Evolutionary conservation across 495 filamentous ascomycete genomes (phyloP), one percentile per base, ranked within the genome.

Genomic region (Lasiosphaeris hirsuta): DNA sequence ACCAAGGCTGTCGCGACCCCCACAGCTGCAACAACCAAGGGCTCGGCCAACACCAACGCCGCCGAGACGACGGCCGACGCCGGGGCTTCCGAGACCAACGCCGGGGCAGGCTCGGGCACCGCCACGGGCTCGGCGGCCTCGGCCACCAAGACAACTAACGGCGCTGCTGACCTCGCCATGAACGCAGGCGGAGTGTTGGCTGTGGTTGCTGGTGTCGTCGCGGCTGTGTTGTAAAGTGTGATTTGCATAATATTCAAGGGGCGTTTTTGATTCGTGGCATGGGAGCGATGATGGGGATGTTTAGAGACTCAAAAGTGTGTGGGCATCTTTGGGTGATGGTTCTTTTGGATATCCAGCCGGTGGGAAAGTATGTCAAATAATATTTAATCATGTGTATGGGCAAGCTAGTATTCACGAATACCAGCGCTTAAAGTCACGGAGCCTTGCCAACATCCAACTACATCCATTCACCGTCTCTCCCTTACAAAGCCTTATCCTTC

Each of bases 171-270:
- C 52, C 56, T 71, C 13, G 61, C 54, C 18, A 46, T 70, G 11
- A 70, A 70, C 51, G 63, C 66, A 1, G 65, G 71, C 17, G 50
- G 64, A 18, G 54, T 71, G 10, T 40, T 74, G 17, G 69, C 63
- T 14, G 71, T 64, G 10, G 64, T 74, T 23, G 71, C 71, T 9
- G 71, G 68, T 19, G 69, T 67, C 23, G 64, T 67, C 33, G 71
- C 60, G 40, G 68, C 62, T 54, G 60, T 72, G 33, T 64, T 74
- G 15, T 74, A 63, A 58, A 14, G n/a, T n/a, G n/a, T n/a, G 14
- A 5, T 30, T 30, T 30, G 23, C 23, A 30, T 30, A 30, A 2
- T 2, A 5, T 30, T n/a, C 10, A 33, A 14, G 42, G 2, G 18
- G 43, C 6, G 7, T 10, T 9, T 30, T 38, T 46, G n/a, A 5